These are phyloP conservation scores for Talaromyces sp. DNA, from an alignment of 2,329 filamentous ascomycete genomes.

Conservation along the genomic window DNA sequence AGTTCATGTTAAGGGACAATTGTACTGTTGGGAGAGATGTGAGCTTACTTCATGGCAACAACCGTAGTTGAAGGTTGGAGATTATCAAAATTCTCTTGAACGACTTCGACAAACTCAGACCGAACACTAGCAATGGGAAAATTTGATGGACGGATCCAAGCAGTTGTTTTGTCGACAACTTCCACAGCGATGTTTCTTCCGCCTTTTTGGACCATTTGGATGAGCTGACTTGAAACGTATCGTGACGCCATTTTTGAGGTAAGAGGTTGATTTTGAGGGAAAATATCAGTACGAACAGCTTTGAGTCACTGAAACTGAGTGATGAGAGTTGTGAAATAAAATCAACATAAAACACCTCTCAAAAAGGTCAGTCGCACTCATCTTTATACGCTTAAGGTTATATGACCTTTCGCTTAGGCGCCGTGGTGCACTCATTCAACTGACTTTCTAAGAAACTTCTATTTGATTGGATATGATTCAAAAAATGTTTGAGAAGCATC, in stretches of 20 bases:
- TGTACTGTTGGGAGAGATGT: not conserved
- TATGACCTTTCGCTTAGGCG: not conserved
- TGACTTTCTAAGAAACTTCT: not conserved
- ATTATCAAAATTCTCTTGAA: conserved; percentile 14
- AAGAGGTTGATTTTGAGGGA: not conserved
- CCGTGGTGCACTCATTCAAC: not conserved
- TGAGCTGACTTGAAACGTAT: conserved; percentile 19
- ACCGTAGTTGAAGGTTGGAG: conserved; percentile 12
- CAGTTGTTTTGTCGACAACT: conserved; percentile 16
- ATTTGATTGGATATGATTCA: not conserved
- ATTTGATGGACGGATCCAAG: conserved; percentile 15
- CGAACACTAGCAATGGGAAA: conserved; percentile 10
- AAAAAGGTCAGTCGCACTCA: not conserved
- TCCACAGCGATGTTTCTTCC: conserved; percentile 15
- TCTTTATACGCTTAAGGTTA: not conserved
- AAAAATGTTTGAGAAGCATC: not conserved
- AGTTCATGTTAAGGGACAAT: not conserved
- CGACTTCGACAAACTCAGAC: conserved; percentile 15
- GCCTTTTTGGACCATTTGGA: conserved; percentile 15
- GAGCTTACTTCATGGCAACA: conserved; percentile 18
- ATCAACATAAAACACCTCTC: not conserved
- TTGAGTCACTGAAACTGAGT: not conserved
- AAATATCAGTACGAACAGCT: not conserved
- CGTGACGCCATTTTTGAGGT: conserved; percentile 10
- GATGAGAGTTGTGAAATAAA: not conserved